Base-by-base conservation (phyloP, 345 rosid species). In the Ricinus communis region DNA sequence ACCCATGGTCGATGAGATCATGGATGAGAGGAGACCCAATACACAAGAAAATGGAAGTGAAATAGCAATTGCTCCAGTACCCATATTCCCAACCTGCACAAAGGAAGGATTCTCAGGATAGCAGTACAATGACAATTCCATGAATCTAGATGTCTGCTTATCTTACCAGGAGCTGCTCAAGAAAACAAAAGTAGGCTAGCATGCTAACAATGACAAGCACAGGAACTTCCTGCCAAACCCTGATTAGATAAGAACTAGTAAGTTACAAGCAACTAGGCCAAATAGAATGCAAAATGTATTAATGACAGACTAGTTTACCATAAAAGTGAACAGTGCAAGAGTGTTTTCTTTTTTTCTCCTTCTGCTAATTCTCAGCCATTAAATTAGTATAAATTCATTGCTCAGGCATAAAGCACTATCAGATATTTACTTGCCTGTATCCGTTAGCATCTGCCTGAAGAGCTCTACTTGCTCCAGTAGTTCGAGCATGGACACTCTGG, bases 1-100 rank as follows among this genome's bases (percentile, higher is more conserved):
- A 94, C 98, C 98, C 97, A 94, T 94, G 61, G 97, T 91, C 46
- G 96, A 82, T 15, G 97, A 82, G 45, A 93, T 84, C 97, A 91
- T 85, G 53, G 97, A 88, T 71, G 96, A 69, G 49, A 91, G 89
- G 41, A 95, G 96, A 69, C 99, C 93, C 56, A 90, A 74, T 22
- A 90, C 86, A 69, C 97, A 94, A 65, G 99, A 82, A 84, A 88
- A 95, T 6, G 97, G 97, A 63, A 95, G 92, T 10, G 99, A 90
- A 78, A 95, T 74, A 12, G 96, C 96, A 52, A 95, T 89, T 51
- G 99, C 97, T 45, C 89, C 82, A 0, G 90, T 87, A 7, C 97
- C 97, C 90, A 95, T 68, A 52, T 85, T 87, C 47, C 78, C 86
- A 66, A 90, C 89, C 98, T 94, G 86, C 77, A 79, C 18, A 19